Conservation (phyloP, 148 eudicot species). For the Pouteria glomerata region DNA sequence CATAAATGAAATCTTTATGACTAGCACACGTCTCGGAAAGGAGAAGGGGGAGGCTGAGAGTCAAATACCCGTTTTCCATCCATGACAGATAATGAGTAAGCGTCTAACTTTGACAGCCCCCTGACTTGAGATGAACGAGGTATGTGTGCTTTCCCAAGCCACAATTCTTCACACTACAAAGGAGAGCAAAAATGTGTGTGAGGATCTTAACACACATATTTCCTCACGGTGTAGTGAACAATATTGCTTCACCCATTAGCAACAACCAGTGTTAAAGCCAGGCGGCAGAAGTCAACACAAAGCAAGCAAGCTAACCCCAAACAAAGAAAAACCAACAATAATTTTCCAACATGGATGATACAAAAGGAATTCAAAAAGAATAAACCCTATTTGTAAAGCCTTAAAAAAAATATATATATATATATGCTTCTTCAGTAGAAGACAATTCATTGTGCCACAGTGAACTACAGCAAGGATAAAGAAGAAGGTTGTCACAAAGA, state of each 20-base stretch:
- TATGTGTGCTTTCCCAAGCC: conserved; percentile 84
- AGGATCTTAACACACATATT: background rate
- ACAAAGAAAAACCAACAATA: background rate
- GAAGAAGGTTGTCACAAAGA: background rate
- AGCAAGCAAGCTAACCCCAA: background rate
- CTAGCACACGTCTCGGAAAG: background rate
- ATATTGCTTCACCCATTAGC: background rate
- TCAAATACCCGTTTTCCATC: conserved; percentile 67
- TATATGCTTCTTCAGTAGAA: background rate
- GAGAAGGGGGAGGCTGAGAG: background rate
- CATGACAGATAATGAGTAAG: conserved; percentile 51
- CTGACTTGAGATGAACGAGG: conserved; percentile 51
- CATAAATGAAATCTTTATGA: background rate
- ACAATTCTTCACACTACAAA: conserved; percentile 65
- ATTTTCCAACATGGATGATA: background rate
- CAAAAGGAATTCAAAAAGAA: background rate
- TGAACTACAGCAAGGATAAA: background rate
- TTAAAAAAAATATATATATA: background rate
- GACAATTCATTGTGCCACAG: background rate
- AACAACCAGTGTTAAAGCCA: background rate
- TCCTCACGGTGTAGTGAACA: background rate
- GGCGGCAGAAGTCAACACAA: background rate
- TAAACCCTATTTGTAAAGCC: background rate
- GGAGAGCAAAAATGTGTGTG: background rate
- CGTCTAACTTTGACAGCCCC: conserved; percentile 58